These are phyloP conservation scores for Cyberlindnera maclurae DNA, from an alignment of 805 yeast species.

Conservation along the genomic window DNA sequence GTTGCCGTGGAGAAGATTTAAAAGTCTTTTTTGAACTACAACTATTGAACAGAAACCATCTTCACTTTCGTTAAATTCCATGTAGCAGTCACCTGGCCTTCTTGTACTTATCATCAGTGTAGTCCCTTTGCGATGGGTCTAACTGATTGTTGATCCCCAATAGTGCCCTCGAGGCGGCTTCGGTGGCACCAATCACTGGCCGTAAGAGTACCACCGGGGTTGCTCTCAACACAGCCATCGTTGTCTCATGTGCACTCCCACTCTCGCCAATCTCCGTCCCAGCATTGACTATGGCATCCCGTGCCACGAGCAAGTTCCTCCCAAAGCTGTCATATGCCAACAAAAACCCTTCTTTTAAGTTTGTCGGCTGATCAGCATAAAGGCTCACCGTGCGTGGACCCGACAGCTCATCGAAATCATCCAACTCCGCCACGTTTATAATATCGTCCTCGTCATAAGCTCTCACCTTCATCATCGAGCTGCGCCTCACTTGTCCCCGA, in stretches of 20 bases:
- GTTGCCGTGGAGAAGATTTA: conserved; percentile 36
- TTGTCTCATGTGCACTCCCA: conserved; percentile 59
- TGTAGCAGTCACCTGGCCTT: conserved; percentile 7
- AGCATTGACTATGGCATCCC: conserved; percentile 52
- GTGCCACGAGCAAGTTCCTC: conserved; percentile 58
- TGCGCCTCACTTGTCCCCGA: conserved; percentile 1
- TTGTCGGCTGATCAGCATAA: conserved; percentile 79
- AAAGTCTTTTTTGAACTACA: background rate
- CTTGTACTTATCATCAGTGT: conserved; percentile 63
- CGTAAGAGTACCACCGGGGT: conserved; percentile 77
- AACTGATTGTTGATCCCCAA: conserved; percentile 79
- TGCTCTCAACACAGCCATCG: conserved; percentile 59
- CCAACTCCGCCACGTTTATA: conserved; percentile 17
- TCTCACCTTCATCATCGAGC: background rate
- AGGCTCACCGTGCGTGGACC: conserved; percentile 49
- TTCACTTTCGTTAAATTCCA: background rate
- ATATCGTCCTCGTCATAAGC: conserved; percentile 1
- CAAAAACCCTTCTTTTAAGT: conserved; percentile 61
- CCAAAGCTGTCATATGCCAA: conserved; percentile 73
- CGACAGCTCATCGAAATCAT: conserved; percentile 16
- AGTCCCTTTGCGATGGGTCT: conserved; percentile 54
- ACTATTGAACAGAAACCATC: background rate
- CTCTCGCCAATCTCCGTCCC: conserved; percentile 57
- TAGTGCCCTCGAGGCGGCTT: conserved; percentile 74
- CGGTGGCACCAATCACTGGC: conserved; percentile 90